A percentile compares a stretch with the other conserved stretches of the same genome.
Conservation (phyloP, 1,284 basidiomycete species). For the Rhodotorula sp. region DNA sequence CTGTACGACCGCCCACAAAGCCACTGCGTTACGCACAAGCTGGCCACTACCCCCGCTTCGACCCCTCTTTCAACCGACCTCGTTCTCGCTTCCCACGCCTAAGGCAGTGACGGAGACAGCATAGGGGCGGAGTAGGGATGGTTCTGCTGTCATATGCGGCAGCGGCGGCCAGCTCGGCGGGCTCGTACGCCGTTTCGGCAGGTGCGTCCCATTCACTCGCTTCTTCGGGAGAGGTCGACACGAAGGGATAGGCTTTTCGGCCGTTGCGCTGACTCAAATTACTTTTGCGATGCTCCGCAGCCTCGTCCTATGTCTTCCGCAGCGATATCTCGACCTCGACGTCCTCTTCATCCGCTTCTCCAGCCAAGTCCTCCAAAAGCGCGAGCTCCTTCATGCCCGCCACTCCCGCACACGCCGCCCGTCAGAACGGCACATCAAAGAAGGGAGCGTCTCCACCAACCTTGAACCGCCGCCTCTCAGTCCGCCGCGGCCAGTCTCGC, state of each 20-base stretch:
- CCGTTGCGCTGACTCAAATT: too few species aligned
- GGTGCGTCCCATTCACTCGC: slow-evolving; percentile 11
- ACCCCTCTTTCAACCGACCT: neutral
- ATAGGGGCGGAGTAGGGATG: neutral
- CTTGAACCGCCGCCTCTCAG: slow-evolving; percentile 1
- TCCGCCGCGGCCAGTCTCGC: slow-evolving; percentile 6
- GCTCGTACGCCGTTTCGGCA: slow-evolving; percentile 21
- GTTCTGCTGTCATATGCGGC: slow-evolving; percentile 20
- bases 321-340: slow-evolving; percentile 6
- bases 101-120: too few species aligned
- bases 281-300: neutral
- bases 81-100: neutral
- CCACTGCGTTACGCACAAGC: too few species aligned
- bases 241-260: too few species aligned
- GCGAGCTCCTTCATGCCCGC: too few species aligned
- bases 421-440: too few species aligned
- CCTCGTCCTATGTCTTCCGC: slow-evolving; percentile 16
- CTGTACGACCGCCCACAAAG: too few species aligned
- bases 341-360: neutral
- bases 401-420: too few species aligned
- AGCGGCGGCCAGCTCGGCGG: slow-evolving; percentile 3
- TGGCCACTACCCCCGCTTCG: too few species aligned
- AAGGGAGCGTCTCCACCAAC: too few species aligned
- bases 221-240: neutral
- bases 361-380: neutral